Base-by-base conservation (phyloP, 2,329 filamentous ascomycete genomes). In the Chaetomiaceae sp. region DNA sequence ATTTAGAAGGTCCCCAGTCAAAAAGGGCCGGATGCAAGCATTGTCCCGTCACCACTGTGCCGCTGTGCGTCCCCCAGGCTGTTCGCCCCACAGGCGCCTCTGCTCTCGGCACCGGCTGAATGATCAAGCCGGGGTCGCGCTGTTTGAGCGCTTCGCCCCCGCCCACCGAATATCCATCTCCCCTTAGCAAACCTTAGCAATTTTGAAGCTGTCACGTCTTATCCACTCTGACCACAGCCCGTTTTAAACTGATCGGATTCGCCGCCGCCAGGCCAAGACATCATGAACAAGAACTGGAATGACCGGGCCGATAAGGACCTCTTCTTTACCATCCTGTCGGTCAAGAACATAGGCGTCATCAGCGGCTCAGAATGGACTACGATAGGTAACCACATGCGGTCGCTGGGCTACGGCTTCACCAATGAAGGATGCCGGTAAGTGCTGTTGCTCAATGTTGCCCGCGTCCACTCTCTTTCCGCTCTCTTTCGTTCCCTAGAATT, bases 351-450 rank as follows among this genome's bases (percentile, higher is more conserved):
- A 61, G 80, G 80, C 58, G 74, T 82, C 64, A 82, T 84, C 66
- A 83, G 79, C 66, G 80, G 79, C 53, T 69, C 72, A 14, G 80
- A 84, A 79, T 84, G 80, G 80, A 77, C 73, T 25, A 80, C 75
- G 34, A 83, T 84, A 61, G 80, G 80, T 57, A 80, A 79, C 65
- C 73, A 80, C 57, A 83, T 84, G 80, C 74, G 80, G 55, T 67
- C 69, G 32, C 62, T 82, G 53, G 80, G 80, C 51, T 83, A 84
- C 61, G 78, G 79, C 67, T 83, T 84, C 66, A 83, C 80, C 16
- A 83, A 84, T 71, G 80, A 84, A 65, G 80, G 80, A 61, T 83
- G 80, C 60, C 78, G 80, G 80, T 83, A 70, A 71, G 79, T 77
- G 25, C 36, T 36, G 20, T 34, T 36, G 33, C 13, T 33, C 23